A percentile compares a stretch with the other conserved stretches of the same genome.
phyloP scores from a whole-genome alignment of 2,329 filamentous ascomycete species.

The Amauroascus verrucosus region DNA sequence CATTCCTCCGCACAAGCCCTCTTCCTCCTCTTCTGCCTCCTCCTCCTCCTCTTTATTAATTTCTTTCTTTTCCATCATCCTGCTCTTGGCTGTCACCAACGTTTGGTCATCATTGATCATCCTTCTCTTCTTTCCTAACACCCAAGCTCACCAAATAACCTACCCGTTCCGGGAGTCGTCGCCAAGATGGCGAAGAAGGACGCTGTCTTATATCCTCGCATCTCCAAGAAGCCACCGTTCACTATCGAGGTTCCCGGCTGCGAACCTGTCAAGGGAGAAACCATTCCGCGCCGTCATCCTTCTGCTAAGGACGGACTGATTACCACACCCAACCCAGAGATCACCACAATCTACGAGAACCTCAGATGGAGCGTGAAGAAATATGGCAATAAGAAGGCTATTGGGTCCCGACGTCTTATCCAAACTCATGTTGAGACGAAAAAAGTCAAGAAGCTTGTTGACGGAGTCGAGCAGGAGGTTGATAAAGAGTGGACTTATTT shows the following conservation, averaged over 20 bases:
- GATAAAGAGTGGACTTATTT: slow-evolving; percentile 90
- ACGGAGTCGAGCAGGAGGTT: slow-evolving; percentile 66
- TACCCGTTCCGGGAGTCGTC: not conserved
- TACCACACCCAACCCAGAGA: slow-evolving; percentile 54
- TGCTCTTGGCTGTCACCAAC: not conserved
- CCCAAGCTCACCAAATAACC: not conserved
- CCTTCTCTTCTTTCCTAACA: not conserved
- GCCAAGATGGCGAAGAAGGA: slow-evolving; percentile 24
- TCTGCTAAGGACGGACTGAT: slow-evolving; percentile 60
- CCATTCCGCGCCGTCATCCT: slow-evolving; percentile 66
- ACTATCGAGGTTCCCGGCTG: slow-evolving; percentile 61
- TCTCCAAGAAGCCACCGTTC: slow-evolving; percentile 61
- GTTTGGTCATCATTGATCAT: not conserved
- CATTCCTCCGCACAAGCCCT: slow-evolving; percentile 1
- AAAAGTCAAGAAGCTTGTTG: slow-evolving; percentile 79
- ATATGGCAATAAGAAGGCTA: slow-evolving; percentile 53
- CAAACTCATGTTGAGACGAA: slow-evolving; percentile 73
- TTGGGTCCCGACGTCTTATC: slow-evolving; percentile 64
- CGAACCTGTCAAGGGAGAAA: slow-evolving; percentile 65
- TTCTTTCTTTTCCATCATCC: slow-evolving; percentile 5
- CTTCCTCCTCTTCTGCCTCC: not conserved
- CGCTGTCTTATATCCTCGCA: slow-evolving; percentile 35
- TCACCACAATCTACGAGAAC: slow-evolving; percentile 70
- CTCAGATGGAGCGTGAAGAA: slow-evolving; percentile 56
- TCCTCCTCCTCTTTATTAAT: slow-evolving; percentile 10